Conservation (phyloP, 352 stramenopile species). For the Phytopythium oedochilum region DNA sequence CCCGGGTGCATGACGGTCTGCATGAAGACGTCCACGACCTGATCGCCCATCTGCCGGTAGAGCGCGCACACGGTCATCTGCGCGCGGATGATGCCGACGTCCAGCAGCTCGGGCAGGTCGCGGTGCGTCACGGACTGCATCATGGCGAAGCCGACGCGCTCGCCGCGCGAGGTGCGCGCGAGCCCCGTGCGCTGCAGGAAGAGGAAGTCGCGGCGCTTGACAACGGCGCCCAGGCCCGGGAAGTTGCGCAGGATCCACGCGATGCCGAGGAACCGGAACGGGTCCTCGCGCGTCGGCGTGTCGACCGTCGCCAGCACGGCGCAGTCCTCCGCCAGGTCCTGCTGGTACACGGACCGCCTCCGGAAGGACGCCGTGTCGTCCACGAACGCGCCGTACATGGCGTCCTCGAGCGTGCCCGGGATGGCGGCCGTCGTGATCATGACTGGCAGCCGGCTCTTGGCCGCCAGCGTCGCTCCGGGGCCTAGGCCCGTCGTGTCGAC, state of each 20-base stretch:
- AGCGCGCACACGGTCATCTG: constrained; percentile 36
- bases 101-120: constrained; percentile 32
- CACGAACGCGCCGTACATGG: constrained; percentile 42
- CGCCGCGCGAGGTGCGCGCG: constrained; percentile 31
- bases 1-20: constrained; percentile 35
- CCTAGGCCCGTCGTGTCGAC: constrained; percentile 19
- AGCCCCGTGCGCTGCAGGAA: constrained; percentile 23
- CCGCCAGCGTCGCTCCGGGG: constrained; percentile 30
- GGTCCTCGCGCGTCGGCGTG: constrained; percentile 26
- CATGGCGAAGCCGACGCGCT: constrained; percentile 32
- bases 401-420: constrained; percentile 46
- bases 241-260: constrained; percentile 44
- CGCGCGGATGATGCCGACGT: constrained; percentile 32
- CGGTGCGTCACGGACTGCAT: constrained; percentile 43
- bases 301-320: constrained; percentile 32
- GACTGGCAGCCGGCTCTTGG: constrained; percentile 30
- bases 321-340: constrained; percentile 34
- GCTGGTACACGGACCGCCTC: constrained; percentile 20
- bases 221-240: constrained; percentile 19
- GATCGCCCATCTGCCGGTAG: constrained; percentile 32
- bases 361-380: constrained; percentile 37
- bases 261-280: constrained; percentile 45
- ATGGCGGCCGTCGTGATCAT: constrained; percentile 33
- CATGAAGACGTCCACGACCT: constrained; percentile 39
- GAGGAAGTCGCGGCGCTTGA: constrained; percentile 35